phyloP scores from a whole-genome alignment of 83 land plant species.

The Picea engelmannii region DNA sequence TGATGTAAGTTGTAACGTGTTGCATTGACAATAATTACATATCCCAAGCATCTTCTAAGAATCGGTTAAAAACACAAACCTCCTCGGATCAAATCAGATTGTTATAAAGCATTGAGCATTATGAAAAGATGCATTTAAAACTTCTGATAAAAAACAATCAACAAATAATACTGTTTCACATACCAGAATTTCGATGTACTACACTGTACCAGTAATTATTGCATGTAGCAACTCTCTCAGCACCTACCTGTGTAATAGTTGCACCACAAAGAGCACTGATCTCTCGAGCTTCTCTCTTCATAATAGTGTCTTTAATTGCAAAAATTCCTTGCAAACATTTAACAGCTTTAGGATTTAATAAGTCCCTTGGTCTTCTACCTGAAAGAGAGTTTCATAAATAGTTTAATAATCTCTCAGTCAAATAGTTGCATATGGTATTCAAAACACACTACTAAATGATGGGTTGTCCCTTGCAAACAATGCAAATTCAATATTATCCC shows the following conservation, averaged over 20 bases:
- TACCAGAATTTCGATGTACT: background rate
- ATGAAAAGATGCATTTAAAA: background rate
- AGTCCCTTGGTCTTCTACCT: slow-evolving; percentile 84
- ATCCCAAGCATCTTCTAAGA: background rate
- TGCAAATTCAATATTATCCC: background rate
- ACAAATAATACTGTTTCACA: background rate
- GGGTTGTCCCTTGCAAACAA: background rate
- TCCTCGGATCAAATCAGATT: background rate
- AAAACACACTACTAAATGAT: background rate
- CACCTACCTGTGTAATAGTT: slow-evolving; percentile 76
- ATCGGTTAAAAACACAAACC: background rate
- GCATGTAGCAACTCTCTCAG: background rate
- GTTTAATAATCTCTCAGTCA: background rate
- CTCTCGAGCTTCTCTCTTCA: slow-evolving; percentile 92
- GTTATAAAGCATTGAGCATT: background rate
- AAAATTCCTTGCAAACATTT: slow-evolving; percentile 77
- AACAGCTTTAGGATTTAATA: slow-evolving; percentile 82
- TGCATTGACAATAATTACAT: too few relatives aligned
- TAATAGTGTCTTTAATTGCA: slow-evolving; percentile 86
- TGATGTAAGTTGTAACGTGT: too few relatives aligned
- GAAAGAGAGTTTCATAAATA: slow-evolving; percentile 16
- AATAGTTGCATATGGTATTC: background rate
- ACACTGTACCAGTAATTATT: background rate
- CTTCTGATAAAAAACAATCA: background rate
- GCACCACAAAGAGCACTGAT: slow-evolving; percentile 78